Percentiles rank a stretch among this genome's conserved stretches.
phyloP scores from a whole-genome alignment of 768 basidiomycete species.

The Tricholoma sp. region DNA sequence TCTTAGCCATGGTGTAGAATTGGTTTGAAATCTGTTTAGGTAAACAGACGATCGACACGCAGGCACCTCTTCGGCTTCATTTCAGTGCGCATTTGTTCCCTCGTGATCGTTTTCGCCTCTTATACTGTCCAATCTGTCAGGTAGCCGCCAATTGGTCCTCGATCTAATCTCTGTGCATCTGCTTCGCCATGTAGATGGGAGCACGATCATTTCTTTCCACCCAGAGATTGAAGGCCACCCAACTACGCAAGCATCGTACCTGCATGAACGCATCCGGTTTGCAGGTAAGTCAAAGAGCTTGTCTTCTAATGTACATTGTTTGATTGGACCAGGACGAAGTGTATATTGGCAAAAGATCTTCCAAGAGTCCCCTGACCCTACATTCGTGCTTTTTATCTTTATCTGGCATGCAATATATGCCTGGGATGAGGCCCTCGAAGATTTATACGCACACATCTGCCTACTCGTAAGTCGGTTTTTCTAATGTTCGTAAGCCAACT shows the following conservation, averaged over 20 bases:
- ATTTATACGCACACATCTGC: constrained; percentile 21
- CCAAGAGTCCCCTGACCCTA: constrained; percentile 17
- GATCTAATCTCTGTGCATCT: constrained; percentile 47
- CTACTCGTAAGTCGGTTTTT: constrained; percentile 12
- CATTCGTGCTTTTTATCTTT: constrained; percentile 20
- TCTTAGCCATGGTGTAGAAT: background rate
- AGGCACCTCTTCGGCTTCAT: constrained; percentile 30
- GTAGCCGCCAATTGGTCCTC: constrained; percentile 32
- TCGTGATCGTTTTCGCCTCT: background rate
- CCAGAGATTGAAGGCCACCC: constrained; percentile 29
- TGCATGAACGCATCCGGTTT: constrained; percentile 45
- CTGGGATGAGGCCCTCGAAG: constrained; percentile 22
- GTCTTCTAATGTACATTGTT: background rate
- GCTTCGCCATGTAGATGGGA: constrained; percentile 39
- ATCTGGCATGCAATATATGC: constrained; percentile 23
- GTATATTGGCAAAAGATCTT: constrained; percentile 24
- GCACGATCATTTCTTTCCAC: constrained; percentile 49
- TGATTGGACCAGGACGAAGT: constrained; percentile 12
- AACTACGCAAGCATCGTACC: constrained; percentile 34
- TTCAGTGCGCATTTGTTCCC: constrained; percentile 20
- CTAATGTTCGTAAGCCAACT: background rate
- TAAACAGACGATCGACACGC: constrained; percentile 33
- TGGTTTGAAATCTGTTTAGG: constrained; percentile 10
- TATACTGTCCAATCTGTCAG: constrained; percentile 5
- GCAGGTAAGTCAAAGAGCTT: constrained; percentile 26